Evolutionary conservation across 495 filamentous ascomycete species (phyloP).

Genomic region (Clavariopsis aquatica): DNA sequence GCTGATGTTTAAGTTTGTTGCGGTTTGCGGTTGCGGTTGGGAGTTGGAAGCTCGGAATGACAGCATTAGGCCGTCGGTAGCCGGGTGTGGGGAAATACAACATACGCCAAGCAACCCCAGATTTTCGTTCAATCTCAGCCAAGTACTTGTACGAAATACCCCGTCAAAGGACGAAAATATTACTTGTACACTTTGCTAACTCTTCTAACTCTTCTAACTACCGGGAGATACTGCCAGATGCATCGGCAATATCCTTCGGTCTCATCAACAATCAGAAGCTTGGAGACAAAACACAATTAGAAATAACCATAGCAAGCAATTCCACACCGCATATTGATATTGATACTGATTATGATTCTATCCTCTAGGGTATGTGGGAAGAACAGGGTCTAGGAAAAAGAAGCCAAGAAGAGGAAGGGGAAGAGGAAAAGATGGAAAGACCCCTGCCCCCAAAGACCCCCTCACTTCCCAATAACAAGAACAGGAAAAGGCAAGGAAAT

Average conservation of each 20-base stretch:
- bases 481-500: neutral
- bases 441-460: neutral
- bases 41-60: neutral
- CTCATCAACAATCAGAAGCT: neutral
- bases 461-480: neutral
- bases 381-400: neutral
- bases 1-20: slow-evolving; percentile 1
- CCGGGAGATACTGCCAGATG: too few species aligned
- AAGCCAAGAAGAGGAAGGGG: neutral
- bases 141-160: too few species aligned
- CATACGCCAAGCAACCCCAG: neutral
- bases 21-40: slow-evolving; percentile 8
- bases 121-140: too few species aligned
- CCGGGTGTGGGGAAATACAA: slow-evolving; percentile 19
- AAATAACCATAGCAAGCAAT: neutral
- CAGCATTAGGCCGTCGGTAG: slow-evolving; percentile 2
- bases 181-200: too few species aligned
- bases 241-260: neutral
- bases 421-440: neutral
- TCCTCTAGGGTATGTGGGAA: slow-evolving; percentile 27
- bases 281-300: neutral
- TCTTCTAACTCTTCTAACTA: too few species aligned
- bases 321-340: neutral
- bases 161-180: too few species aligned
- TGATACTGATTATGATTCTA: slow-evolving; percentile 22